Evolutionary conservation across 495 filamentous ascomycete genomes (phyloP).

Genomic region (Xylaria castorea): DNA sequence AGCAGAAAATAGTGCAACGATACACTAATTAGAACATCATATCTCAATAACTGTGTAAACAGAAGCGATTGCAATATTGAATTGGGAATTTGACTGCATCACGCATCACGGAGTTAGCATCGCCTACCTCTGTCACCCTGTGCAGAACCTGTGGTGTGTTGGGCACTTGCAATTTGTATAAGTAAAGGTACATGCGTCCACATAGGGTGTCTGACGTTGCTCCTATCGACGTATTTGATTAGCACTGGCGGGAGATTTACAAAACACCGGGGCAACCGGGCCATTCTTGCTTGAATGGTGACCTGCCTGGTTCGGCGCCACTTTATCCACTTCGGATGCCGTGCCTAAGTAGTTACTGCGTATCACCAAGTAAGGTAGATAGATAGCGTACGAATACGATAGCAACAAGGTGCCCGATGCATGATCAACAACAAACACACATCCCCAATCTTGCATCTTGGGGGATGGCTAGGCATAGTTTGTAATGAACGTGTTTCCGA

Average conservation of each 20-base stretch:
- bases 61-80: background rate
- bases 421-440: constrained; percentile 8
- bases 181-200: background rate
- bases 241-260: constrained; percentile 8
- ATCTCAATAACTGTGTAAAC: background rate
- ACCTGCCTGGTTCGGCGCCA: constrained; percentile 16
- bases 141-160: background rate
- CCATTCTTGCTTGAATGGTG: constrained; percentile 4
- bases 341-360: too few species aligned
- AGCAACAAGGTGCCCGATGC: constrained; percentile 2
- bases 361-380: background rate
- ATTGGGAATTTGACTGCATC: background rate
- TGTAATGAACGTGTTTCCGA: background rate
- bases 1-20: background rate
- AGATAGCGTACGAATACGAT: background rate
- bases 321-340: background rate
- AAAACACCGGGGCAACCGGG: constrained; percentile 19
- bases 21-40: background rate
- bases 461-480: constrained; percentile 4
- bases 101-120: background rate
- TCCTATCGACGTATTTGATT: background rate
- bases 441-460: background rate
- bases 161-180: background rate
- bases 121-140: background rate
- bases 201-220: constrained; percentile 6